Evolutionary conservation across 1,284 basidiomycete species (phyloP), one percentile per base, ranked within the genome.

Genomic region (Ceratobasidium sp.): DNA sequence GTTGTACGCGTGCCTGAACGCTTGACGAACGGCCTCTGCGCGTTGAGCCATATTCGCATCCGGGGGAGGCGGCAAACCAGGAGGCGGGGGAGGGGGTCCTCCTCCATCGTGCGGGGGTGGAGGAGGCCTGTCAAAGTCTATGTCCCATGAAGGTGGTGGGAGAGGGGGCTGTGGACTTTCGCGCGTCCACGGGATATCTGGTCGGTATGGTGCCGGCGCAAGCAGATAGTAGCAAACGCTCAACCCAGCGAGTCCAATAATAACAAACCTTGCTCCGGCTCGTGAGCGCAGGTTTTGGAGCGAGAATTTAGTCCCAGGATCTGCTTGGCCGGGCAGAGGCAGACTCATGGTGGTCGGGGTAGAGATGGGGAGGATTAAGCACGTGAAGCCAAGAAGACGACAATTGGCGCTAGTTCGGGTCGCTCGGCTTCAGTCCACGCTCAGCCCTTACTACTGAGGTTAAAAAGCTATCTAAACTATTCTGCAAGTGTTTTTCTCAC

Each of bases 1-100:
- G 52, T 85, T 83, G 81, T 92, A 94, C 0, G 91, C 91, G 83
- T 92, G 90, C 52, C 86, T 66, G 82, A 92, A 93, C 0, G 91
- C 90, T 13, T 85, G 77, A 82, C 88, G 91, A 38, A 93, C 91
- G 62, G 87, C 84, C 9, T 85, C 83, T 0, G 92, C 91, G 40
- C 90, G 85, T n/a, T 74, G 38, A 40, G 26, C 42, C 70, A 64
- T 74, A 4, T 33, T 28, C 38, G 59, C 38, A 52, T 74, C 59
- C 17, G 59, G 52, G 40, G 57, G 40, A 15, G 42, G 46, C 26
- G 42, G 26, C n/a, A 50, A 33, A 4, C 33, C 33, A 33, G 33
- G 33, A 33, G 33, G n/a, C n/a, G n/a, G n/a, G n/a, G n/a, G n/a
- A n/a, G n/a, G n/a, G n/a, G n/a, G n/a, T n/a, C n/a, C n/a, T n/a